Evolutionary conservation across 176 grass and related monocot genomes (phyloP).

Genomic region (Pontederia paniculata): DNA sequence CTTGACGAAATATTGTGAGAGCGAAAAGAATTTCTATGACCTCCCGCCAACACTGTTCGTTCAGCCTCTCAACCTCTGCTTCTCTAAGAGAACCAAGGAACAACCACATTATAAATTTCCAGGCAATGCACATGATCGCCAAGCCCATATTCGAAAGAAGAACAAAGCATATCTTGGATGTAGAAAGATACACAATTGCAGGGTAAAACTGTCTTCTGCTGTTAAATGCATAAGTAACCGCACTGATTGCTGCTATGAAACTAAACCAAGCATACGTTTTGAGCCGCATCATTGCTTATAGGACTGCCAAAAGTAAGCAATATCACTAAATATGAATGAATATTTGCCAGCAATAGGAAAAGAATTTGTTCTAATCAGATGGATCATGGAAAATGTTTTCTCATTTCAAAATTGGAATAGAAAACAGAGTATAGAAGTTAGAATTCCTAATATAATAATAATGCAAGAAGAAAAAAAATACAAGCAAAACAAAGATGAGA

Average conservation of each 20-base stretch:
- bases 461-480: too few relatives aligned
- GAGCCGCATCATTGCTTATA: conserved; percentile 51
- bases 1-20: conserved; percentile 92
- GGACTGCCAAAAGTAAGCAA: too few relatives aligned
- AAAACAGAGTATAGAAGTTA: too few relatives aligned
- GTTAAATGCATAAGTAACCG: conserved; percentile 84
- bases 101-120: conserved; percentile 76
- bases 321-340: too few relatives aligned
- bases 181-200: conserved; percentile 87
- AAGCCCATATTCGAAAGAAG: conserved; percentile 88
- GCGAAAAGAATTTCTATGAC: conserved; percentile 90
- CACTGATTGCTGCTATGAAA: conserved; percentile 59
- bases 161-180: conserved; percentile 96
- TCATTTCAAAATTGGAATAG: too few relatives aligned
- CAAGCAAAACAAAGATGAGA: too few relatives aligned
- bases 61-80: conserved; percentile 84
- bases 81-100: conserved; percentile 83
- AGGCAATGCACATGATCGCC: conserved; percentile 76
- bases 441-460: too few relatives aligned
- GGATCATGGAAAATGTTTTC: too few relatives aligned
- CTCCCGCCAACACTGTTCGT: conserved; percentile 93
- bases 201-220: conserved; percentile 96
- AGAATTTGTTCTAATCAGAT: too few relatives aligned
- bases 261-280: conserved; percentile 87
- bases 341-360: too few relatives aligned